Evolutionary conservation across 305 asterid genomes (phyloP).

Genomic region (Lippia alba): DNA sequence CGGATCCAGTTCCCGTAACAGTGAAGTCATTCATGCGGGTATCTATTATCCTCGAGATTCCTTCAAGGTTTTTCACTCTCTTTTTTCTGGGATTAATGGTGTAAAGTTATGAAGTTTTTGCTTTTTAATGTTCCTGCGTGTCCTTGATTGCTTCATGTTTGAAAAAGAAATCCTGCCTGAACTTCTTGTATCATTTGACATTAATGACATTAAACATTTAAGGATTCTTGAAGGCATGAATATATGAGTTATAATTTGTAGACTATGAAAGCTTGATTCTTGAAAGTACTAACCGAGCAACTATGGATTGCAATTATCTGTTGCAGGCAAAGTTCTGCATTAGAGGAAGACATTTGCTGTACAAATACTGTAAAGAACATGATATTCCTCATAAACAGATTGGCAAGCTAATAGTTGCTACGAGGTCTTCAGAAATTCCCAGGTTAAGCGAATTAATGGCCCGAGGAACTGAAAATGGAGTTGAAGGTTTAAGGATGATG

Average conservation of each 20-base stretch:
- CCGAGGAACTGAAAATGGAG: constrained; percentile 74
- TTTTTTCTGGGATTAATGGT: constrained; percentile 3
- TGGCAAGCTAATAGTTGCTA: constrained; percentile 92
- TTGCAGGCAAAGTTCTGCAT: constrained; percentile 72
- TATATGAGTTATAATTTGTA: no score
- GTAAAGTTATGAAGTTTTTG: background rate
- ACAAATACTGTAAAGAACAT: constrained; percentile 67
- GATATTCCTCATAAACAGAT: constrained; percentile 71
- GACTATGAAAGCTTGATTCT: background rate
- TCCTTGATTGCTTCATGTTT: background rate
- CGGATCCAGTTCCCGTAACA: constrained; percentile 82
- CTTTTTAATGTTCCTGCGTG: background rate
- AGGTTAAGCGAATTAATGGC: constrained; percentile 57
- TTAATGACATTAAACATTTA: no score
- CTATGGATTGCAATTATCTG: background rate
- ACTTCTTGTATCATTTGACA: no score
- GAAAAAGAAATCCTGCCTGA: background rate
- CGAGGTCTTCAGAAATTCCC: constrained; percentile 68
- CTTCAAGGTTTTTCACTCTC: constrained; percentile 57
- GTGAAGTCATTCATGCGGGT: constrained; percentile 94
- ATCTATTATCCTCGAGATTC: constrained; percentile 78
- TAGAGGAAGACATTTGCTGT: constrained; percentile 71
- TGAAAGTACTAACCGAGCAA: background rate
- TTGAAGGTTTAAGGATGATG: constrained; percentile 66
- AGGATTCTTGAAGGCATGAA: no score